Conservation (phyloP, 2,329 filamentous ascomycete genomes). For the Didymellaceae sp. region DNA sequence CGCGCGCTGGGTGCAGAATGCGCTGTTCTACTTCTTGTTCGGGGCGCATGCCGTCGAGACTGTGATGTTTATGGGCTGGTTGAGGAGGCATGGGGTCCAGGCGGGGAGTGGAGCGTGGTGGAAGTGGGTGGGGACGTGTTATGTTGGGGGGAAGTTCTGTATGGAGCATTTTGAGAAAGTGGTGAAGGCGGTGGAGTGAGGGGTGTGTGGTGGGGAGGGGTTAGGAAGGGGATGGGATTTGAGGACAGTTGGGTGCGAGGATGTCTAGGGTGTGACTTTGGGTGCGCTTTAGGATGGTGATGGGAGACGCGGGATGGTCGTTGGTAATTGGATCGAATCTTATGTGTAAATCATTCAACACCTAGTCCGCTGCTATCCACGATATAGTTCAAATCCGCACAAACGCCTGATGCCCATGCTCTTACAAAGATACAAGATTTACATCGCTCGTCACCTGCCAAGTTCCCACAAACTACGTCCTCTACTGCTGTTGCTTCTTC, state of each 20-base stretch:
- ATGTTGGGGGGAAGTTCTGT: constrained; percentile 31
- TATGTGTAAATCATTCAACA: constrained; percentile 7
- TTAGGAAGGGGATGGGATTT: not conserved
- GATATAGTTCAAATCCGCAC: constrained; percentile 3
- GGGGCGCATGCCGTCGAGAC: constrained; percentile 32
- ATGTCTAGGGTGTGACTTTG: not conserved
- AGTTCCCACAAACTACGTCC: not conserved
- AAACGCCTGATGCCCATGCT: constrained; percentile 27
- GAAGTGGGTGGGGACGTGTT: constrained; percentile 37
- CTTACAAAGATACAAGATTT: constrained; percentile 22
- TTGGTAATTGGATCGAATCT: no score
- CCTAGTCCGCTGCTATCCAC: constrained; percentile 3
- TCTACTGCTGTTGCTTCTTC: constrained; percentile 69
- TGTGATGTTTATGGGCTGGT: constrained; percentile 24
- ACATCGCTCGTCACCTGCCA: constrained; percentile 9
- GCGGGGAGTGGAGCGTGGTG: constrained; percentile 25
- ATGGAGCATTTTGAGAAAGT: constrained; percentile 32
- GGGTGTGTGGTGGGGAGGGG: no score
- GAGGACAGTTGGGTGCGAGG: not conserved
- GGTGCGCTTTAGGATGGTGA: not conserved
- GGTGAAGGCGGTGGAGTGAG: constrained; percentile 14
- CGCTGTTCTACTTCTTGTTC: constrained; percentile 33
- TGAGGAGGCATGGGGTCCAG: constrained; percentile 26
- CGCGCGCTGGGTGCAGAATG: constrained; percentile 29
- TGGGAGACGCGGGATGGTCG: no score